phyloP scores from a whole-genome alignment of 1,284 basidiomycete species.

The Ceratobasidium theobromae region DNA sequence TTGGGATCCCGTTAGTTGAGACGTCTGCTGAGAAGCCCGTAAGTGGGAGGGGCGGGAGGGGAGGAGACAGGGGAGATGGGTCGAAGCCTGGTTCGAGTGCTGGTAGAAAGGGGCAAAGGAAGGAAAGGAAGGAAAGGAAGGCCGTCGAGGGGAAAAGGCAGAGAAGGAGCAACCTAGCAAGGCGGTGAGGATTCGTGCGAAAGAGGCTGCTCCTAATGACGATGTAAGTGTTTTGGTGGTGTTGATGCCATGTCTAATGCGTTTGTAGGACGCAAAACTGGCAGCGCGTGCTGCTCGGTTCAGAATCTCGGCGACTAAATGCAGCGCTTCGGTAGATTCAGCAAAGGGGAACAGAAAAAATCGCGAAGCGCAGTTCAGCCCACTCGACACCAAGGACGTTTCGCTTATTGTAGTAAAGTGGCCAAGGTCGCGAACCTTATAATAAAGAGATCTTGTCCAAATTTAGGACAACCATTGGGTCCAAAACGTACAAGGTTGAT shows the following conservation, averaged over 20 bases:
- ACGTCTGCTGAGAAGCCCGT: slow-evolving; percentile 42
- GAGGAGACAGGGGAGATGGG: too few relatives aligned
- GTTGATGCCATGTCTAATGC: too few relatives aligned
- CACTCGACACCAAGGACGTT: too few relatives aligned
- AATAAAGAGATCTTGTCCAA: too few relatives aligned
- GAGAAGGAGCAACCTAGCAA: slow-evolving; percentile 3
- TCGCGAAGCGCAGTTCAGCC: slow-evolving; percentile 36
- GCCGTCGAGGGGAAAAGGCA: background rate
- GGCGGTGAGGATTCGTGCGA: slow-evolving; percentile 10
- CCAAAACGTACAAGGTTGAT: too few relatives aligned
- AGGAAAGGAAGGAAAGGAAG: background rate
- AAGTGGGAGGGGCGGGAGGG: too few relatives aligned
- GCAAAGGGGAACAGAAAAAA: slow-evolving; percentile 35
- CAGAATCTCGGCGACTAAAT: background rate
- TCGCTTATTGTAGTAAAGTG: too few relatives aligned
- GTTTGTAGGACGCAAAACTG: slow-evolving; percentile 24
- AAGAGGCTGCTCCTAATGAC: slow-evolving; percentile 23
- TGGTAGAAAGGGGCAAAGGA: slow-evolving; percentile 5
- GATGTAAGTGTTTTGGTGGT: slow-evolving; percentile 3
- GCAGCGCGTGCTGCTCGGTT: slow-evolving; percentile 21
- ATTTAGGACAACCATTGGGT: too few relatives aligned
- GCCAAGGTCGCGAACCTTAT: too few relatives aligned
- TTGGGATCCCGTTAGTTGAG: slow-evolving; percentile 62
- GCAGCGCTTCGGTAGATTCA: slow-evolving; percentile 13
- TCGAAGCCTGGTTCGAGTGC: slow-evolving; percentile 37